Percentiles rank a stretch among this genome's conserved stretches.
Evolutionary conservation across 192 early-diverging fungal genomes (phyloP).

Genomic region (Dimargaris cristalligena): DNA sequence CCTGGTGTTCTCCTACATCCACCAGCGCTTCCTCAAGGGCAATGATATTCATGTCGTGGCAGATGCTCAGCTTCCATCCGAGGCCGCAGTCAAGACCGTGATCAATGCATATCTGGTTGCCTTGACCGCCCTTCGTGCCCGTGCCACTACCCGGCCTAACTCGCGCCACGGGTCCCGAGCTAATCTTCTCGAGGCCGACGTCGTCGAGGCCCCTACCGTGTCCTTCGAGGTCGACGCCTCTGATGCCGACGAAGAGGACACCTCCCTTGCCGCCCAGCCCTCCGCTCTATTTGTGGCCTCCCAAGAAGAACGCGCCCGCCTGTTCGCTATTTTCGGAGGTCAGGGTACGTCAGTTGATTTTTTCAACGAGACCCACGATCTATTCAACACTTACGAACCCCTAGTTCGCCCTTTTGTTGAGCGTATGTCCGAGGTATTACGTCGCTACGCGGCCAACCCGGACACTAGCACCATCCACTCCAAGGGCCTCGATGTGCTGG

Average conservation of each 20-base stretch:
- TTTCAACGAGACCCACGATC: slow-evolving; percentile 75
- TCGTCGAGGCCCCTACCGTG: neutral
- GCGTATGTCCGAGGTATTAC: slow-evolving; percentile 50
- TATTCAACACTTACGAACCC: slow-evolving; percentile 64
- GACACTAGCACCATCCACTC: slow-evolving; percentile 49
- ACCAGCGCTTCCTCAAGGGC: slow-evolving; percentile 48
- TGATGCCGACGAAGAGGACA: neutral
- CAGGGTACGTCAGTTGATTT: slow-evolving; percentile 91
- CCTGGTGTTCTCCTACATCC: slow-evolving; percentile 57
- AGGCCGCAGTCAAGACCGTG: slow-evolving; percentile 37
- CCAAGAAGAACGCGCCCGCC: slow-evolving; percentile 32
- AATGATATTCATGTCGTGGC: slow-evolving; percentile 71
- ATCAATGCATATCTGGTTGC: slow-evolving; percentile 68
- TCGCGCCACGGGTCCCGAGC: too few relatives aligned
- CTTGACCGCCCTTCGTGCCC: slow-evolving; percentile 38
- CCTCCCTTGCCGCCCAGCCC: slow-evolving; percentile 15
- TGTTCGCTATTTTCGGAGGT: slow-evolving; percentile 87
- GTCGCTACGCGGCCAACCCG: slow-evolving; percentile 37
- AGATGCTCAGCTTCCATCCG: slow-evolving; percentile 32
- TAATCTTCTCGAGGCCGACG: neutral
- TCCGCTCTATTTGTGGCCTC: slow-evolving; percentile 60
- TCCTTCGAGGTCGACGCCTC: slow-evolving; percentile 5
- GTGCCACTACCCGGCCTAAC: slow-evolving; percentile 1
- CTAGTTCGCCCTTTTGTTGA: slow-evolving; percentile 58
- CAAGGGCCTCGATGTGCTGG: slow-evolving; percentile 69